Base-by-base conservation (phyloP, 2,329 filamentous ascomycete species). In the Oidium heveae region DNA sequence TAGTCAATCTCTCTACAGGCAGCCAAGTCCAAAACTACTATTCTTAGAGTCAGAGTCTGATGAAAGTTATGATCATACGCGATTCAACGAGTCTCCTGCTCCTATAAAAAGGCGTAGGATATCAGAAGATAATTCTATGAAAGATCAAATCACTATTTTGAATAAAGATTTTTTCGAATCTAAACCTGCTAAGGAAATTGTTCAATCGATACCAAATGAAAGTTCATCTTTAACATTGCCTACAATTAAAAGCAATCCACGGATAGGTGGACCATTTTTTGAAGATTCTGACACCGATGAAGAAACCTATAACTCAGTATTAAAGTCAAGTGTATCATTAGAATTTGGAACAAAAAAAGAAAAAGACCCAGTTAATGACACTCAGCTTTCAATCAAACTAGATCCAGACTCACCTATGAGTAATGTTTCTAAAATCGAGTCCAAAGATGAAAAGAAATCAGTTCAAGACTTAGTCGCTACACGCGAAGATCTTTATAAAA, bases 231-330 rank as follows among this genome's bases (percentile, higher is more conserved):
- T 13, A 6, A 51, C 22, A 5, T 32, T 51, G n/a, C 10, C 24
- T 32, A 22, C 12, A 16, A 34, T 28, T 16, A 51, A 51, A n/a
- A 63, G 56, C 8, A 61, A 62, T 22, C 22, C 55, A 28, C 60
- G 59, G 57, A 61, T 65, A 56, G 71, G 66, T 55, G 79, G 77
- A 0, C 82, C 82, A 0, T 88, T 88, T 60, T 63, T 87, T 43
- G 75, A 83, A 56, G 82, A 86, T 57, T 86, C 82, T 0, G 76
- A 79, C 51, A 74, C 71, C 52, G 76, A 79, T 52, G 74, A 71
- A 53, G 77, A 75, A 50, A 67, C 68, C 18, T 24, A 54, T 15
- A 56, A 58, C 4, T 57, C 55, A 53, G 49, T 47, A 7, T n/a
- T 46, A 22, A 16, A 32, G 28, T 32, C 39, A 9, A n/a, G 1